A percentile compares a stretch with the other conserved stretches of the same genome.
phyloP scores from a whole-genome alignment of 202 grass and related monocot genomes.

The Elaeis oleifera region DNA sequence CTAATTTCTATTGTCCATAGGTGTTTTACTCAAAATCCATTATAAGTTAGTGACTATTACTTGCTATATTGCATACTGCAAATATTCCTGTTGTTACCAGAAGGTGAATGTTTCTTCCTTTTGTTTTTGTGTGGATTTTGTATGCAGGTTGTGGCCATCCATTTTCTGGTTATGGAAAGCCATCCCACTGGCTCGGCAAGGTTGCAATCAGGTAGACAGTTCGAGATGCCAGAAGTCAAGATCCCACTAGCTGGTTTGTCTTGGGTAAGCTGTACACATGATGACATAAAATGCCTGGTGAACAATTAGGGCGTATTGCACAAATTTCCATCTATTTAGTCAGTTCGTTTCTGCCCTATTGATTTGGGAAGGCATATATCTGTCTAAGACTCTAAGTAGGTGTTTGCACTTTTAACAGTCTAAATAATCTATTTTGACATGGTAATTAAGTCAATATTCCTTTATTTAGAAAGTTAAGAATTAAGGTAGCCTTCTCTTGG shows the following conservation, averaged over 20 bases:
- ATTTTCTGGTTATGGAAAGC: conserved; percentile 49
- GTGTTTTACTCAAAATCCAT: background rate
- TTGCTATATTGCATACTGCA: too few species aligned
- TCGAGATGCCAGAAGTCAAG: conserved; percentile 34
- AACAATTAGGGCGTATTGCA: too few species aligned
- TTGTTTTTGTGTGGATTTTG: conserved; percentile 9
- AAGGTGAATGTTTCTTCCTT: background rate
- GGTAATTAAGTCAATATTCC: too few species aligned
- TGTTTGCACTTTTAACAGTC: too few species aligned
- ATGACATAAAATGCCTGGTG: background rate
- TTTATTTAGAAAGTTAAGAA: too few species aligned
- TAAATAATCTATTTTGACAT: too few species aligned
- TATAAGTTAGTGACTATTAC: too few species aligned
- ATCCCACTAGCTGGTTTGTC: conserved; percentile 58
- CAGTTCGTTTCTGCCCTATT: too few species aligned
- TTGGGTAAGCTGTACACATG: conserved; percentile 52
- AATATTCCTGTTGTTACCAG: background rate
- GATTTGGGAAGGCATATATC: too few species aligned
- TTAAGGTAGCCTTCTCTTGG: too few species aligned
- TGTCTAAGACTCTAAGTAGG: too few species aligned
- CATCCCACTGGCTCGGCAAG: conserved; percentile 16
- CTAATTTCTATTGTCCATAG: background rate
- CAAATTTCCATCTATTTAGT: too few species aligned
- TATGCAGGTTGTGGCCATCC: conserved; percentile 52
- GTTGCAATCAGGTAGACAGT: conserved; percentile 14